Evolutionary conservation across 352 stramenopile genomes (phyloP), one percentile per base, ranked within the genome.

Genomic region (Pythium biforme): DNA sequence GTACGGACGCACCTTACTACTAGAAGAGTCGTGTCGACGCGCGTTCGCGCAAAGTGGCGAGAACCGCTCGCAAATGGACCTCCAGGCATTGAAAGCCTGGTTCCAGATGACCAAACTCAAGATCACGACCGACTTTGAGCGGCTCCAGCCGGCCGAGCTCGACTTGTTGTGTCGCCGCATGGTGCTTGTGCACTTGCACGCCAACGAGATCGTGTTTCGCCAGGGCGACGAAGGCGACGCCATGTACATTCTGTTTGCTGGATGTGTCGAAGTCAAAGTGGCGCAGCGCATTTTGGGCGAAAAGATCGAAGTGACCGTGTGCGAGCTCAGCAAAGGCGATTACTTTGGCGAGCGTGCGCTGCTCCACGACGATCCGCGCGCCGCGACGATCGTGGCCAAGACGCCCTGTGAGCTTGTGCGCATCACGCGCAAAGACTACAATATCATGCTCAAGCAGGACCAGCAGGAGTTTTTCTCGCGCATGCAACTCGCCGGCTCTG

Each of bases 41-140:
- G 80, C 83, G 10, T 69, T 92, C 10, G 72, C 69, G 1, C 69
- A 76, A 49, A 69, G 64, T 26, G 69, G 77, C 31, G 81, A 88
- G 25, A 74, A 86, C 20, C 80, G 80, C 4, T 86, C 83, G 22
- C 70, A 76, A 26, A 68, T 72, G 61, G 83, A 89, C 47, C 52
- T 92, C 0, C 80, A 89, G 46, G 66, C 77, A 29, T 68, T 92
- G n/a, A 71, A 79, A 2, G 79, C 76, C 19, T 92, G 83, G 83
- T 88, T 92, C 59, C 80, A 86, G 62, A 79, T 82, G 27, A 90
- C 79, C 0, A 90, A 90, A 31, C 76, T 90, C 59, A 88, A 90
- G 68, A 84, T 88, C 62, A 75, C 79, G 54, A 90, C 76, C 0
- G 77, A 92, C 61, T 89, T 92, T 50, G 77, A 89, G 51, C 70